Evolutionary conservation across 1,284 basidiomycete genomes (phyloP), one percentile per base, ranked within the genome.

Genomic region (Phellopilus nigrolimitatus): DNA sequence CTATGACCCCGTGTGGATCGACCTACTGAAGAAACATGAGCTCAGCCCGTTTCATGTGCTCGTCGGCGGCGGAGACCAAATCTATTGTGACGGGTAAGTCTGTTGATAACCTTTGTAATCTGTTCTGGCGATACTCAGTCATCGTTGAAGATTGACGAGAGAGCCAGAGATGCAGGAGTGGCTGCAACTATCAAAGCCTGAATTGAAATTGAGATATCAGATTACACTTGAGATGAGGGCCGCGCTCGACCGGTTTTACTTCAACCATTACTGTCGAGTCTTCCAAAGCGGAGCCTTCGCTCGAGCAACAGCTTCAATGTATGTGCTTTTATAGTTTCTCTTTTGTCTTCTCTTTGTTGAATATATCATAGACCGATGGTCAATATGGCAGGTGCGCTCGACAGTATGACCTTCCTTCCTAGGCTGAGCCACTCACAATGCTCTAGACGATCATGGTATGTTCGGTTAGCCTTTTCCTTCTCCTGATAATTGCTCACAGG

Each of bases 211-310:
- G 58, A 62, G 59, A 1, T 82, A 75, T 61, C 74, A 71, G 0
- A 65, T 97, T 6, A 88, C 88, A 0, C 72, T 80, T 2, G 89
- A 92, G 59, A 90, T 98, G 59, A 67, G 69, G 49, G 63, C 73
- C 4, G 86, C 89, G n/a, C 82, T 98, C 49, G 94, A 98, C 64
- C 78, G 93, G 42, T 91, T 87, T 63, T 83, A 80, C 64, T 94
- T 93, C 75, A 90, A 88, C 60, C 93, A 97, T 64, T 98, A 97
- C 68, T 94, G 91, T 60, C 78, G 84, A 47, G 68, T 75, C 47
- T 98, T 97, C 71, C 78, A 93, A 53, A 81, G 80, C 42, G 95
- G 95, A 6, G 92, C 92, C 0, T 99, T 98, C 66, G 91, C 91
- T 1, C 76, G 88, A 49, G 93, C 95, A 3, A 97, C 97, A 66